Conservation (phyloP, 768 basidiomycete genomes). For the Serpula lacrymans region DNA sequence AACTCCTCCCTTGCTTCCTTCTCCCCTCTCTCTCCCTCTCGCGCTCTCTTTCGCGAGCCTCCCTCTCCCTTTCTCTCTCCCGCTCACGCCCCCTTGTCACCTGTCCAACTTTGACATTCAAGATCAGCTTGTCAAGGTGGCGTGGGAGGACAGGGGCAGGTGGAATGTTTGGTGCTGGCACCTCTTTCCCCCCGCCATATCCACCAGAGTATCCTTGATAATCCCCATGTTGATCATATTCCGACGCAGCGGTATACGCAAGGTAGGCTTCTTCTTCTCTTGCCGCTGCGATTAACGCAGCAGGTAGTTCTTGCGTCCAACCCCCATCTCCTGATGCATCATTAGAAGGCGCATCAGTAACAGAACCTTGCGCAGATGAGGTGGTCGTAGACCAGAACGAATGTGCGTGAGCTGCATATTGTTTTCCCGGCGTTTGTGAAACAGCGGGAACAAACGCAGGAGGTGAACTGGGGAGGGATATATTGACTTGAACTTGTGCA, state of each 20-base stretch:
- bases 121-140: conserved; percentile 90
- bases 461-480: conserved; percentile 39
- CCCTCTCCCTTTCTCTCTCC: conserved; percentile 30
- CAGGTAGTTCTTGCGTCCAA: conserved; percentile 83
- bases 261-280: conserved; percentile 81
- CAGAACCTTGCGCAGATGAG: conserved; percentile 30
- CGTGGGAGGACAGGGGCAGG: conserved; percentile 85
- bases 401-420: conserved; percentile 24
- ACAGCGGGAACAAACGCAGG: conserved; percentile 35
- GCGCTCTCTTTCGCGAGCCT: conserved; percentile 14
- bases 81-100: conserved; percentile 30
- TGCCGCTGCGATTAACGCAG: conserved; percentile 74
- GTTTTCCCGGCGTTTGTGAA: conserved; percentile 14
- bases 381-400: conserved; percentile 44
- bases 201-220: not conserved
- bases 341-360: conserved; percentile 23
- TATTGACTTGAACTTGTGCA: conserved; percentile 22
- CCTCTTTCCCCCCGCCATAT: conserved; percentile 13
- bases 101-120: conserved; percentile 52
- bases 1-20: conserved; percentile 1
- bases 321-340: conserved; percentile 28
- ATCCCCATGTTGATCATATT: conserved; percentile 16
- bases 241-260: conserved; percentile 27
- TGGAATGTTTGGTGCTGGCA: conserved; percentile 76
- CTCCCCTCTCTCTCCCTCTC: conserved; percentile 14